A percentile compares a stretch with the other conserved stretches of the same genome.
Conservation (phyloP, 345 rosid species). For the Citrus sp. region DNA sequence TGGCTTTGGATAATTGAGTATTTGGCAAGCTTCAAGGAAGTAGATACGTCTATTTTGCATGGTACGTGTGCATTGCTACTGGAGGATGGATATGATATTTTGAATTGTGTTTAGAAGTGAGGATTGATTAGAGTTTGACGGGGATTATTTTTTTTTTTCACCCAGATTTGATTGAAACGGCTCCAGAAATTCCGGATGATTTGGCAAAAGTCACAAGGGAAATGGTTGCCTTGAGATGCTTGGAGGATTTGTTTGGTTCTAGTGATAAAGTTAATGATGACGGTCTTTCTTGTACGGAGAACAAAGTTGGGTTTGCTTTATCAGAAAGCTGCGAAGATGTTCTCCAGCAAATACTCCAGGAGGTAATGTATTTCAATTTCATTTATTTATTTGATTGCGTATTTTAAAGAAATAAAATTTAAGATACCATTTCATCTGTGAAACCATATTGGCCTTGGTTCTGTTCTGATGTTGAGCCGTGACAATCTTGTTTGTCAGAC, state of each 20-base stretch:
- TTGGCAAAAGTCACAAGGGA: conserved; percentile 37
- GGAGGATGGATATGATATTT: background rate
- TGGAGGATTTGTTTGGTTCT: conserved; percentile 46
- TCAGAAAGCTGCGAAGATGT: conserved; percentile 48
- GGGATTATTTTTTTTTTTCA: background rate
- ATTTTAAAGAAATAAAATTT: background rate
- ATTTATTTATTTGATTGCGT: background rate
- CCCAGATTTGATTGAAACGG: conserved; percentile 43
- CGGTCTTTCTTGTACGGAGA: conserved; percentile 13
- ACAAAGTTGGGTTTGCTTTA: conserved; percentile 26
- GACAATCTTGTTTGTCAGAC: conserved; percentile 21
- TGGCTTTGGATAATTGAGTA: conserved; percentile 67
- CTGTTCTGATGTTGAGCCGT: background rate
- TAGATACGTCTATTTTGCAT: conserved; percentile 34
- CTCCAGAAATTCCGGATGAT: conserved; percentile 32
- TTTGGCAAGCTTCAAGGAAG: conserved; percentile 32
- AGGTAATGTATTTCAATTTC: conserved; percentile 27
- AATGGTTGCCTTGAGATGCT: conserved; percentile 52
- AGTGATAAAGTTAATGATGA: conserved; percentile 7
- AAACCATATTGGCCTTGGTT: background rate
- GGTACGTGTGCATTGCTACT: conserved; percentile 25
- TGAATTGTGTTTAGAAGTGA: background rate
- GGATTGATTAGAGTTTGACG: background rate
- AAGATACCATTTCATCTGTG: background rate
- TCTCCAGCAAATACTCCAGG: conserved; percentile 29